Evolutionary conservation across 2,329 filamentous ascomycete genomes (phyloP).

Genomic region (Hypomyces perniciosus): DNA sequence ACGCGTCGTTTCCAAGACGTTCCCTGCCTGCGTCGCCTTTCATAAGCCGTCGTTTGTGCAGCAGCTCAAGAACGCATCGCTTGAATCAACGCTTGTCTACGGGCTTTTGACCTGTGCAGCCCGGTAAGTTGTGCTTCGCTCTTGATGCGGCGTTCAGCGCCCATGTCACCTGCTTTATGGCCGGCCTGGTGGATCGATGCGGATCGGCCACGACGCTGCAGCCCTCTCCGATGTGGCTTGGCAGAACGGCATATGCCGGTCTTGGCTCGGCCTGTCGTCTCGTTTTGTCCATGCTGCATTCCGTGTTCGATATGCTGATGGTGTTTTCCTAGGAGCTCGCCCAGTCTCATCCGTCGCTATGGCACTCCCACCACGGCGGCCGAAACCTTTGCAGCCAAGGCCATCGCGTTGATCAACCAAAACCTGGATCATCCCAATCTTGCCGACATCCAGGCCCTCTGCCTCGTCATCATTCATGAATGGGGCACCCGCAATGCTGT

Average conservation of each 20-base stretch:
- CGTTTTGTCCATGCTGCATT: not conserved
- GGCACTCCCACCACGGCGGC: constrained; percentile 50
- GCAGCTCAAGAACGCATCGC: constrained; percentile 50
- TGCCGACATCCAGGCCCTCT: constrained; percentile 56
- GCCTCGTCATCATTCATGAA: constrained; percentile 56
- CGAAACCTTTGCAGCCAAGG: constrained; percentile 55
- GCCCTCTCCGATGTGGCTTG: not conserved
- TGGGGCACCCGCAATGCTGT: constrained; percentile 58
- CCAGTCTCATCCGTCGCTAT: constrained; percentile 51
- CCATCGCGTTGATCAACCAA: constrained; percentile 51
- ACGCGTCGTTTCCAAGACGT: constrained; percentile 54
- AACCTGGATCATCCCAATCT: constrained; percentile 54
- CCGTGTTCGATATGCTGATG: constrained; percentile 12
- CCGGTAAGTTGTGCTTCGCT: constrained; percentile 38
- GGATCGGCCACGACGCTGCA: not conserved
- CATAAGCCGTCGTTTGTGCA: constrained; percentile 58
- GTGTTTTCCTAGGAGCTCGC: constrained; percentile 43
- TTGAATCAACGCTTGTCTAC: constrained; percentile 52
- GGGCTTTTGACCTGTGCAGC: constrained; percentile 53
- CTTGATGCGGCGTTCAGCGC: constrained; percentile 18
- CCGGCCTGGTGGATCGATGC: not conserved
- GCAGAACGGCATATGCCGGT: not conserved
- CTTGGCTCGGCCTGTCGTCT: not conserved
- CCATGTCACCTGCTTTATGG: constrained; percentile 6
- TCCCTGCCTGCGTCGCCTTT: constrained; percentile 56